Conservation (phyloP, 768 basidiomycete genomes). For the Termitomyces sp. region DNA sequence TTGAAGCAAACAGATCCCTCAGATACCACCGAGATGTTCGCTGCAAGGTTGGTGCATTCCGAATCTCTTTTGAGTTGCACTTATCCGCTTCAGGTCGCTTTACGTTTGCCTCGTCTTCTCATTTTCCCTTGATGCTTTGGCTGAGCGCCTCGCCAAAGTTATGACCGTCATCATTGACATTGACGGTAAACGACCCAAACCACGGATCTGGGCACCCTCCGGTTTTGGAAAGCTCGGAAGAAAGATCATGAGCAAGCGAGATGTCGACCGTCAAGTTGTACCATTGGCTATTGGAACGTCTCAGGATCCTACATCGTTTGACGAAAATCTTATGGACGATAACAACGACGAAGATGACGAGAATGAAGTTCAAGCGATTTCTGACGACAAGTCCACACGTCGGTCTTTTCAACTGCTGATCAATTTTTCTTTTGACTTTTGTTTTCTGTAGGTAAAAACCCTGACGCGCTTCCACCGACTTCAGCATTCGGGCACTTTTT, state of each 20-base stretch:
- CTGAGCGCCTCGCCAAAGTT: conserved; percentile 30
- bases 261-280: conserved; percentile 20
- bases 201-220: conserved; percentile 40
- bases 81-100: conserved; percentile 28
- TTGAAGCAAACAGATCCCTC: conserved; percentile 14
- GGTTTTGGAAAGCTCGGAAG: conserved; percentile 35
- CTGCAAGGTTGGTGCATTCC: conserved; percentile 28
- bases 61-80: neutral
- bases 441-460: conserved; percentile 27
- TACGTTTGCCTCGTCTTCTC: conserved; percentile 45
- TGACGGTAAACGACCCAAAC: conserved; percentile 30
- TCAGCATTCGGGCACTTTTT: conserved; percentile 30
- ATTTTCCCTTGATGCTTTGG: conserved; percentile 38
- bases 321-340: conserved; percentile 14
- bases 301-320: conserved; percentile 32
- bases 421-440: neutral
- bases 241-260: conserved; percentile 26
- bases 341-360: conserved; percentile 14
- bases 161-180: conserved; percentile 29
- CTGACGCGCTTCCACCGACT: conserved; percentile 39
- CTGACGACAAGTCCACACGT: conserved; percentile 10
- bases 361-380: conserved; percentile 1
- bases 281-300: conserved; percentile 35
- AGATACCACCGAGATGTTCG: conserved; percentile 30
- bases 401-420: neutral